A percentile compares a stretch with the other conserved stretches of the same genome.
phyloP scores from a whole-genome alignment of 192 early-diverging fungal species.

The Podochytrium sp. region DNA sequence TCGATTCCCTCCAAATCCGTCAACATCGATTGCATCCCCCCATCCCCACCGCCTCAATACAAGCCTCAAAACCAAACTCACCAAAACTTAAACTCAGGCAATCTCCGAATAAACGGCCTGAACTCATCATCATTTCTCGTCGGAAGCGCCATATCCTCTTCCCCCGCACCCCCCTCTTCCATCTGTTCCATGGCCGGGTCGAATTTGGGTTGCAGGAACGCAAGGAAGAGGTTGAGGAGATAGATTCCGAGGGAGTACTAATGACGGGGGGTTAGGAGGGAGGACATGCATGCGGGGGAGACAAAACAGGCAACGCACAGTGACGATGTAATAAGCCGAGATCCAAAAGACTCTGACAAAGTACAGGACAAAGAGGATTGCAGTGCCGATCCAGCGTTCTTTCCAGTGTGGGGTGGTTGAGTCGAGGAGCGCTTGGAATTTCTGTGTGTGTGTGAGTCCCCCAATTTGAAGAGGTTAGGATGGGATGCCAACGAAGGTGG shows the following conservation, averaged over 20 bases:
- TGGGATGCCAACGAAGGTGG: background rate
- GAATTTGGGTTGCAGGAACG: conserved; percentile 95
- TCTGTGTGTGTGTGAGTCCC: conserved; percentile 45
- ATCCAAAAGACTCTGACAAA: conserved; percentile 75
- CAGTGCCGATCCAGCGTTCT: conserved; percentile 80
- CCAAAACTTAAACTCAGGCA: conserved; percentile 99
- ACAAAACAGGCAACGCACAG: conserved; percentile 34
- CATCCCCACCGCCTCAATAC: background rate
- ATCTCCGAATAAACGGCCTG: conserved; percentile 90
- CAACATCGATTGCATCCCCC: no score
- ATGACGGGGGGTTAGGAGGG: background rate
- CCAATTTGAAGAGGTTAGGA: background rate
- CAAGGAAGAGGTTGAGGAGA: conserved; percentile 91
- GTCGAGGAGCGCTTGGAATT: conserved; percentile 83
- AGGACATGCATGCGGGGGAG: background rate
- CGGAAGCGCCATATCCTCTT: conserved; percentile 80
- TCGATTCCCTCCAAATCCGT: no score
- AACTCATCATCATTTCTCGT: conserved; percentile 93
- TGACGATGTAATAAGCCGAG: conserved; percentile 94
- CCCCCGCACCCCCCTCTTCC: conserved; percentile 58
- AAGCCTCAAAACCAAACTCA: conserved; percentile 36
- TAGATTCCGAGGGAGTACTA: conserved; percentile 93
- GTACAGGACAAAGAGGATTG: conserved; percentile 66
- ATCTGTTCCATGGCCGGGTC: conserved; percentile 82
- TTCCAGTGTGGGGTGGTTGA: conserved; percentile 74